Conservation (phyloP, 1,284 basidiomycete species). For the Trametes polyzona region DNA sequence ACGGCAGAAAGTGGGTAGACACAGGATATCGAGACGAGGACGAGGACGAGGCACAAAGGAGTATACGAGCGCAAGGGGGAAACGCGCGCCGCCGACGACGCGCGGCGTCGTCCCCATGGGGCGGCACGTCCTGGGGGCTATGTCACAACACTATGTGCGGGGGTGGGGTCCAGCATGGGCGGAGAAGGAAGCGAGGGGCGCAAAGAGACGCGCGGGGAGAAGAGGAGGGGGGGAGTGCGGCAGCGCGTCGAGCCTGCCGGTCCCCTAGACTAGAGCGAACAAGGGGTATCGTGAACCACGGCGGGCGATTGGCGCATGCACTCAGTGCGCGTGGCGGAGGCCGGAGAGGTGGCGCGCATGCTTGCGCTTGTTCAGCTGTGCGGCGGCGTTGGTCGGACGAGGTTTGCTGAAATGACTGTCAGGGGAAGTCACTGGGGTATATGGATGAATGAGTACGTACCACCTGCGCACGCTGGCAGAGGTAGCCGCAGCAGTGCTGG, state of each 20-base stretch:
- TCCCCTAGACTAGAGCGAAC: background rate
- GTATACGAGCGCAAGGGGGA: background rate
- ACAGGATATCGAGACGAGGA: too few species aligned
- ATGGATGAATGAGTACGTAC: background rate
- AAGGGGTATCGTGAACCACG: slow-evolving; percentile 21
- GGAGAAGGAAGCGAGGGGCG: background rate
- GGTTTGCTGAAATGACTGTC: slow-evolving; percentile 7
- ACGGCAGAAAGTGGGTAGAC: background rate
- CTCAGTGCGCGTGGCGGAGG: slow-evolving; percentile 17
- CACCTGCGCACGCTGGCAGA: slow-evolving; percentile 6
- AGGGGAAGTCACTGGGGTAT: background rate
- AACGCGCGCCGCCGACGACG: slow-evolving; percentile 2
- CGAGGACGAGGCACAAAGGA: too few species aligned
- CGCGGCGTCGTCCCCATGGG: slow-evolving; percentile 5
- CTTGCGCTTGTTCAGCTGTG: slow-evolving; percentile 16
- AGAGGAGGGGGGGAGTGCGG: slow-evolving; percentile 1
- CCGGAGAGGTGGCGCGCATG: slow-evolving; percentile 22
- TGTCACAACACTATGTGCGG: background rate
- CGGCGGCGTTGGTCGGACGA: background rate
- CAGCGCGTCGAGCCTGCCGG: slow-evolving; percentile 23
- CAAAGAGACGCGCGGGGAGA: background rate
- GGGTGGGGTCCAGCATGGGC: background rate
- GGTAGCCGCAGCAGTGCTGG: background rate
- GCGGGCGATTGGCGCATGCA: background rate
- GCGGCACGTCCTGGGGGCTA: slow-evolving; percentile 3